These are phyloP conservation scores for Kokia cookei DNA, from an alignment of 441 rosid species.

Conservation along the genomic window DNA sequence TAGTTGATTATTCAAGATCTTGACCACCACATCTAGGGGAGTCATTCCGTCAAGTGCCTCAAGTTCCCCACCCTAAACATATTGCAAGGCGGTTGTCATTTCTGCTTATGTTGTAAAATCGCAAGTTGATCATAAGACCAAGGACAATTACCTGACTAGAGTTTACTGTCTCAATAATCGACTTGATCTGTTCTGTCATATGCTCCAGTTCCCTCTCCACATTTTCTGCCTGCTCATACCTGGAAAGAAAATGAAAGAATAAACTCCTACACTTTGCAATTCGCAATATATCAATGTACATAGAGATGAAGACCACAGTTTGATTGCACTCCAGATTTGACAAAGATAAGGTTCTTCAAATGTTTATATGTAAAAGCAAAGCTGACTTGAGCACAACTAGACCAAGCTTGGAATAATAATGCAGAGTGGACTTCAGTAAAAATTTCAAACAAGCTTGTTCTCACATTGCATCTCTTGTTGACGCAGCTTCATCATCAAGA, in stretches of 20 bases:
- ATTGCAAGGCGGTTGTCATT: slow-evolving; percentile 8
- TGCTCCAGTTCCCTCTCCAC: slow-evolving; percentile 91
- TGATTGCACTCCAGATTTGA: background rate
- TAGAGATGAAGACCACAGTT: background rate
- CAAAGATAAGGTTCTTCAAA: background rate
- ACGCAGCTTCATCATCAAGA: slow-evolving; percentile 93
- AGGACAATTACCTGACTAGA: slow-evolving; percentile 56
- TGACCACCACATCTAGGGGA: slow-evolving; percentile 84
- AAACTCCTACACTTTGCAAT: background rate
- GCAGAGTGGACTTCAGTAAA: background rate
- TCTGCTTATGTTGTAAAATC: background rate
- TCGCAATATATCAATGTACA: background rate
- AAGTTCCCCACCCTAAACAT: slow-evolving; percentile 78
- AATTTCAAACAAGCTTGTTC: slow-evolving; percentile 19
- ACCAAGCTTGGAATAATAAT: background rate
- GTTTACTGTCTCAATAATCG: slow-evolving; percentile 71
- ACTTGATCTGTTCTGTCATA: slow-evolving; percentile 85
- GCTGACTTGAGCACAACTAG: background rate
- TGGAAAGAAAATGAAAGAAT: slow-evolving; percentile 21
- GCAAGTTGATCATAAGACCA: background rate
- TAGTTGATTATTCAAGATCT: slow-evolving; percentile 91
- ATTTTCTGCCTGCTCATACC: slow-evolving; percentile 91
- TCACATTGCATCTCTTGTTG: slow-evolving; percentile 96
- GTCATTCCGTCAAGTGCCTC: slow-evolving; percentile 74
- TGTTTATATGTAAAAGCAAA: background rate